Percentiles rank a stretch among this genome's conserved stretches.
Evolutionary conservation across 495 filamentous ascomycete species (phyloP).

Genomic region (Bathelium albidoporum): DNA sequence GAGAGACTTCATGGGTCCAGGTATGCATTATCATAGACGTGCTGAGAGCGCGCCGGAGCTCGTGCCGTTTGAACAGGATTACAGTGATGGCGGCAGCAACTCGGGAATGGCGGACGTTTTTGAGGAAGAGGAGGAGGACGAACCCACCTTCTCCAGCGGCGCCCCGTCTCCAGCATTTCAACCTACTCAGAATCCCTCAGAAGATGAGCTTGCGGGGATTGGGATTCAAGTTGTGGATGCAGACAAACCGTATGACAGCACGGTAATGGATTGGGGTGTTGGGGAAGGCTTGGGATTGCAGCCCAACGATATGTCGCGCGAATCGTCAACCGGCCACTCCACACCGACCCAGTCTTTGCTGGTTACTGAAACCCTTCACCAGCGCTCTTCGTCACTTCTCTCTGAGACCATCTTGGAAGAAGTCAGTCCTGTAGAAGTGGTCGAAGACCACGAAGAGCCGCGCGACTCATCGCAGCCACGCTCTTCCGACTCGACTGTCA

Average conservation of each 20-base stretch:
- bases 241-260: slow-evolving; percentile 20
- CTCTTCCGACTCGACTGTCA: slow-evolving; percentile 47
- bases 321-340: slow-evolving; percentile 8
- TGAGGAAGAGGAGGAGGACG: slow-evolving; percentile 82
- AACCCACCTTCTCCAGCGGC: slow-evolving; percentile 10
- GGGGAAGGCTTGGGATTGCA: slow-evolving; percentile 25
- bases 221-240: slow-evolving; percentile 41
- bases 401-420: slow-evolving; percentile 39
- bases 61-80: slow-evolving; percentile 64
- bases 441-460: slow-evolving; percentile 35
- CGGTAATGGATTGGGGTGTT: slow-evolving; percentile 32
- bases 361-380: slow-evolving; percentile 20
- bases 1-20: slow-evolving; percentile 67
- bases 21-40: slow-evolving; percentile 82
- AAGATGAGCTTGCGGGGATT: slow-evolving; percentile 23
- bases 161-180: neutral
- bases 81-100: slow-evolving; percentile 41
- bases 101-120: slow-evolving; percentile 82
- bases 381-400: slow-evolving; percentile 33
- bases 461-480: slow-evolving; percentile 35
- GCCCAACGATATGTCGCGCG: slow-evolving; percentile 26
- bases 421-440: slow-evolving; percentile 30
- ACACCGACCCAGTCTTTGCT: slow-evolving; percentile 4
- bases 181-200: slow-evolving; percentile 8
- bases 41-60: slow-evolving; percentile 88